Evolutionary conservation across 129 eudicot genomes (phyloP).

Genomic region (Ambrosia artemisiifolia): DNA sequence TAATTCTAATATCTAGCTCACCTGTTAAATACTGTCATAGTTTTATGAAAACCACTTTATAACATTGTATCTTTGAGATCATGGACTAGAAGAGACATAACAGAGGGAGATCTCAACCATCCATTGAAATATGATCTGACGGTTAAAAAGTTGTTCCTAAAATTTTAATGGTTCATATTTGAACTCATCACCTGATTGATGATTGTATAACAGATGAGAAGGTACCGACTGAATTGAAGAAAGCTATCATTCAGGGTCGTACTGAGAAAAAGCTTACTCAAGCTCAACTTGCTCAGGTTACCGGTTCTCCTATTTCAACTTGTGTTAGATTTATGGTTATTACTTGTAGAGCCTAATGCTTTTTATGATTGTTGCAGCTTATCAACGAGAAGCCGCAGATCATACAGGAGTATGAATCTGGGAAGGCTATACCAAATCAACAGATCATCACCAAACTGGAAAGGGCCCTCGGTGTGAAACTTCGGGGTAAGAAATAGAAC

Average conservation of each 20-base stretch:
- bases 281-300: constrained; percentile 94
- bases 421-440: constrained; percentile 96
- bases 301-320: not conserved
- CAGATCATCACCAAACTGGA: constrained; percentile 90
- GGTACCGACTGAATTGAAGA: constrained; percentile 90
- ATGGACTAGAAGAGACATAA: too few species aligned
- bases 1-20: not conserved
- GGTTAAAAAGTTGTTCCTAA: too few species aligned
- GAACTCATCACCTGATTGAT: not conserved
- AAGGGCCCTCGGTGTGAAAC: constrained; percentile 91
- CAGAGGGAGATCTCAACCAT: too few species aligned
- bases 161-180: too few species aligned
- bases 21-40: not conserved
- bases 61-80: too few species aligned
- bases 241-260: constrained; percentile 91
- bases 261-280: constrained; percentile 92
- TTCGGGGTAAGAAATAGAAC: constrained; percentile 79
- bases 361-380: constrained; percentile 41
- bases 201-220: constrained; percentile 65
- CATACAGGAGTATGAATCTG: constrained; percentile 96
- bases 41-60: too few species aligned
- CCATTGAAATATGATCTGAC: too few species aligned
- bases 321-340: not conserved
- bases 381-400: constrained; percentile 96
- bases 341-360: not conserved